A percentile compares a stretch with the other conserved stretches of the same genome.
phyloP scores from a whole-genome alignment of 192 early-diverging fungal species.

The Backusella westeae region DNA sequence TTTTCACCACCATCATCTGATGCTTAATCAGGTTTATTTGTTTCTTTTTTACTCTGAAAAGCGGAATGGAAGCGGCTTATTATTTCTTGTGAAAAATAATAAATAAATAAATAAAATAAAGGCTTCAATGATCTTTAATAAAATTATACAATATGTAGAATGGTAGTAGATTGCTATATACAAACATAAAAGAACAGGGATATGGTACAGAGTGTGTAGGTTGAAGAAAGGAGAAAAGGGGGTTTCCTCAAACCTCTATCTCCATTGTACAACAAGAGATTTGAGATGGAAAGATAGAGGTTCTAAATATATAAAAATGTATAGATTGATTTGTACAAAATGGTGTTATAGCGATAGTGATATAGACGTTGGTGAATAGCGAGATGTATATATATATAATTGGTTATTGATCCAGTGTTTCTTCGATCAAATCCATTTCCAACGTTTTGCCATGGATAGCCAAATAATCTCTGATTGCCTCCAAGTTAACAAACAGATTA shows the following conservation, averaged over 20 bases:
- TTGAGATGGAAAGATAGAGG: not conserved
- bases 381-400: not conserved
- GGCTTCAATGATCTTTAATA: not conserved
- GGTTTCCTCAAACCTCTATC: not conserved
- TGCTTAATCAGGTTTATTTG: conserved; percentile 4
- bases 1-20: not conserved
- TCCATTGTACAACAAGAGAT: not conserved
- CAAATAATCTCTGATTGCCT: conserved; percentile 46
- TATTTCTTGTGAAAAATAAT: not conserved
- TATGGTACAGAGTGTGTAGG: not conserved
- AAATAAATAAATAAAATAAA: not conserved
- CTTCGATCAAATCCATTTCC: conserved; percentile 37
- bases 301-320: not conserved
- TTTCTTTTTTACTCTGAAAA: not conserved
- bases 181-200: not conserved
- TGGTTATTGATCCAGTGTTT: conserved; percentile 24
- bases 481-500: conserved; percentile 48
- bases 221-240: not conserved
- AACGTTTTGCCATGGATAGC: conserved; percentile 31
- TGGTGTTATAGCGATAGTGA: not conserved
- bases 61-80: not conserved
- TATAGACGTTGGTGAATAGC: not conserved
- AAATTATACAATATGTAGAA: not conserved
- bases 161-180: not conserved
- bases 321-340: conserved; percentile 2